These are phyloP conservation scores for Cercospora janseana DNA, from an alignment of 2,329 filamentous ascomycete species.

Conservation along the genomic window DNA sequence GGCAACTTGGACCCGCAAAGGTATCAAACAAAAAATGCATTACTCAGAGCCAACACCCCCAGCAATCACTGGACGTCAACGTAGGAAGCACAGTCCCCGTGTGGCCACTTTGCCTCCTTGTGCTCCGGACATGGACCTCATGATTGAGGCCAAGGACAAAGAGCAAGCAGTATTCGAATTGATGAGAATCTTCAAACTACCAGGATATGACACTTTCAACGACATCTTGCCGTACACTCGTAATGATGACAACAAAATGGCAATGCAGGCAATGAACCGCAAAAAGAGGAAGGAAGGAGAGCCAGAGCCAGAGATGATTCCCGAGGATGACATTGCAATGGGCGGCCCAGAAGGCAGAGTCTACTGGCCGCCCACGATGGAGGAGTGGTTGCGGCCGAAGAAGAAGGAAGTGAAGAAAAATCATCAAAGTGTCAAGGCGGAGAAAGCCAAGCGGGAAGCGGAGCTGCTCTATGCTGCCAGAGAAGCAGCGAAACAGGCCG, in stretches of 20 bases:
- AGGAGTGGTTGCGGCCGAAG: conserved; percentile 81
- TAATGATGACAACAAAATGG: conserved; percentile 67
- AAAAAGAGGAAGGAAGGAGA: conserved; percentile 43
- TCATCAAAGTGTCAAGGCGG: conserved; percentile 41
- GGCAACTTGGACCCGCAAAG: conserved; percentile 79
- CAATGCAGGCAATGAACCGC: conserved; percentile 39
- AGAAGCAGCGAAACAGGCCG: conserved; percentile 31
- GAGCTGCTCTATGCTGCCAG: conserved; percentile 30
- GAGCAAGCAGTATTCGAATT: conserved; percentile 94
- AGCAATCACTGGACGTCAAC: conserved; percentile 74
- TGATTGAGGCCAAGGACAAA: conserved; percentile 99
- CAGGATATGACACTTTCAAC: conserved; percentile 72
- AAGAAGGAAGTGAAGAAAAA: conserved; percentile 66
- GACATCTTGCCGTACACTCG: conserved; percentile 75
- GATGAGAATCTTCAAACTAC: conserved; percentile 82
- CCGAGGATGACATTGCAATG: conserved; percentile 75
- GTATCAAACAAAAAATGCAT: conserved; percentile 93
- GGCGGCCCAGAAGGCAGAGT: conserved; percentile 78
- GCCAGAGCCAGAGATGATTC: conserved; percentile 45
- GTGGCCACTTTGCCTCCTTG: conserved; percentile 81
- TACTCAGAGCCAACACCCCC: conserved; percentile 78
- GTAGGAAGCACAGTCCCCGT: conserved; percentile 80
- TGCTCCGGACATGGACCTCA: conserved; percentile 81
- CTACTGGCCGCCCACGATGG: conserved; percentile 87
- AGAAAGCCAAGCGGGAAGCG: conserved; percentile 38